Conservation (phyloP, 805 yeast genomes). For the Lipomyces kockii region DNA sequence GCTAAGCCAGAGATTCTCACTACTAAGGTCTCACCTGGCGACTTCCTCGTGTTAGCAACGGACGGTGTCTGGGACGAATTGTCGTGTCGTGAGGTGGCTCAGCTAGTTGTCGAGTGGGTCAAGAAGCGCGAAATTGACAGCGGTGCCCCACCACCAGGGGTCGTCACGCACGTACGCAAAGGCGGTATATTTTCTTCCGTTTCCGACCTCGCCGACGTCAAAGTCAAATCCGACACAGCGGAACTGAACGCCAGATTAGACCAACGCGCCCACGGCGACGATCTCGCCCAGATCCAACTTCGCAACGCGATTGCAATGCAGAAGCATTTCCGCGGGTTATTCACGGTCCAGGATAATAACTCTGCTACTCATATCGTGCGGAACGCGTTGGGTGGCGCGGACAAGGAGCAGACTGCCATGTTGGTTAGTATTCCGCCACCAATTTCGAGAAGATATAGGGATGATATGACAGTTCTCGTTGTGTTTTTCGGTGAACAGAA, state of each 20-base stretch:
- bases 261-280: conserved; percentile 7
- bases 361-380: conserved; percentile 92
- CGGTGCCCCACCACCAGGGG: conserved; percentile 61
- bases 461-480: conserved; percentile 94
- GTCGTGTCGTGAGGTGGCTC: conserved; percentile 89
- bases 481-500: conserved; percentile 74
- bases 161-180: conserved; percentile 15
- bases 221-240: conserved; percentile 16
- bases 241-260: conserved; percentile 26
- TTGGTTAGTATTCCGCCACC: conserved; percentile 91
- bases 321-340: conserved; percentile 30
- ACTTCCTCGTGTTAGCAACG: conserved; percentile 88
- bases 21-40: conserved; percentile 74
- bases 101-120: conserved; percentile 92
- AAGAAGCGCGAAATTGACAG: conserved; percentile 67
- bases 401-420: conserved; percentile 85
- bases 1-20: conserved; percentile 88
- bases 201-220: conserved; percentile 23
- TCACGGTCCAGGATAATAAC: conserved; percentile 73
- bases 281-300: not conserved
- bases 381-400: conserved; percentile 90
- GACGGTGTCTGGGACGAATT: conserved; percentile 94
- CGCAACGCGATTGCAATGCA: conserved; percentile 13
- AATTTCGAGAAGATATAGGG: conserved; percentile 87
- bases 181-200: conserved; percentile 29